Evolutionary conservation across 805 yeast species (phyloP).

Genomic region (Wickerhamomyces sydowiorum): DNA sequence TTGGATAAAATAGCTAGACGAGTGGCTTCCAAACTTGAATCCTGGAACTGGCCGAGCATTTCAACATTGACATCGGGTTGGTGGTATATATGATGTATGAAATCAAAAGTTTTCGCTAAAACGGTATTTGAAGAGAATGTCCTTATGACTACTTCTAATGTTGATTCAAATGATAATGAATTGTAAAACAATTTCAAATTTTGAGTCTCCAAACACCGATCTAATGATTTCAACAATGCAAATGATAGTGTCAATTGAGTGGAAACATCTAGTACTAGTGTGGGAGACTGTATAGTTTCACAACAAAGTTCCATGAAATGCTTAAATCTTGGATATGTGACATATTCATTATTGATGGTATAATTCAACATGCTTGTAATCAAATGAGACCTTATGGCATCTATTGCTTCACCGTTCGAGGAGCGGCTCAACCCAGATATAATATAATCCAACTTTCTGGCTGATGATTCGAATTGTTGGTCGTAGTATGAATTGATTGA

Average conservation of each 20-base stretch:
- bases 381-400: conserved; percentile 17
- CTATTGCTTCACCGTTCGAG: conserved; percentile 4
- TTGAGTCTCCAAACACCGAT: not conserved
- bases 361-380: conserved; percentile 12
- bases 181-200: not conserved
- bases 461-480: conserved; percentile 16
- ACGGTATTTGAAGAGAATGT: not conserved
- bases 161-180: not conserved
- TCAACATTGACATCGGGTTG: not conserved
- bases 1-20: not conserved
- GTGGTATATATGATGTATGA: not conserved
- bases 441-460: conserved; percentile 17
- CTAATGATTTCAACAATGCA: not conserved
- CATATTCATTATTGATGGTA: conserved; percentile 10
- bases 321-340: conserved; percentile 9
- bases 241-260: not conserved
- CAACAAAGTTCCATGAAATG: conserved; percentile 9
- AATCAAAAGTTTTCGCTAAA: not conserved
- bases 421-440: conserved; percentile 6
- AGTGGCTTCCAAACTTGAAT: not conserved
- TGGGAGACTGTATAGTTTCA: conserved; percentile 4
- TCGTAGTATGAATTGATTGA: conserved; percentile 17
- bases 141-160: not conserved
- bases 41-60: not conserved
- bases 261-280: not conserved